phyloP scores from a whole-genome alignment of 1,284 basidiomycete species.

The Schizophyllum amplum region DNA sequence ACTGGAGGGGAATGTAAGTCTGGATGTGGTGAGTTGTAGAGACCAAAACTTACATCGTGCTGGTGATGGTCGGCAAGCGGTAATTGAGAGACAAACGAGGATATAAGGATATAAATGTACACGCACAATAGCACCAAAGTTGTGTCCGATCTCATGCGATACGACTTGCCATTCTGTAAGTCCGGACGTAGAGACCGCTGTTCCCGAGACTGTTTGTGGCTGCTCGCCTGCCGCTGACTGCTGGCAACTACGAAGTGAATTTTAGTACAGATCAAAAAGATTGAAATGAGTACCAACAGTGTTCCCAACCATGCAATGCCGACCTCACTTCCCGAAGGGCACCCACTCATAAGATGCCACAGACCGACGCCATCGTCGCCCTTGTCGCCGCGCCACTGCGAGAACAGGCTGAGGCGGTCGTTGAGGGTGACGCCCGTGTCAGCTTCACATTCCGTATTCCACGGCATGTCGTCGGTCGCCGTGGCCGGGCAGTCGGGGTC shows the following conservation, averaged over 20 bases:
- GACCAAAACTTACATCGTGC: slow-evolving; percentile 47
- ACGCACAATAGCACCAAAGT: slow-evolving; percentile 86
- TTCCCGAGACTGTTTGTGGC: slow-evolving; percentile 63
- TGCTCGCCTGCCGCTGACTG: slow-evolving; percentile 33
- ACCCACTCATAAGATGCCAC: slow-evolving; percentile 89
- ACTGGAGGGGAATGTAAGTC: slow-evolving; percentile 33
- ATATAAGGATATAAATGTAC: too few relatives aligned
- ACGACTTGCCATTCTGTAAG: slow-evolving; percentile 76
- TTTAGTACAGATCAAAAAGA: slow-evolving; percentile 3
- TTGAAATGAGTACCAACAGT: slow-evolving; percentile 32
- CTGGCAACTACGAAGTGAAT: slow-evolving; percentile 38
- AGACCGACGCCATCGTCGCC: slow-evolving; percentile 71
- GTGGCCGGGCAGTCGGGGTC: slow-evolving; percentile 28
- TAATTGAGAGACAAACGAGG: slow-evolving; percentile 5
- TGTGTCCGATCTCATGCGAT: slow-evolving; percentile 86
- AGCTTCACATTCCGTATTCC: slow-evolving; percentile 47
- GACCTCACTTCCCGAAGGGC: slow-evolving; percentile 78
- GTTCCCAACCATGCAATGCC: slow-evolving; percentile 89
- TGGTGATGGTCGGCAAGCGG: slow-evolving; percentile 18
- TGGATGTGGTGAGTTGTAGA: slow-evolving; percentile 4
- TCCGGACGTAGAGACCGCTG: slow-evolving; percentile 75
- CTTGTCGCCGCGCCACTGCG: slow-evolving; percentile 73
- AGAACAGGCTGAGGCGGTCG: slow-evolving; percentile 73
- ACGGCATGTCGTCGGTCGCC: slow-evolving; percentile 39
- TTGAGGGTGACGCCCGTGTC: slow-evolving; percentile 41